Percentiles rank a stretch among this genome's conserved stretches.
Conservation (phyloP, 139 green algal species). For the Volvox reticuliferus region DNA sequence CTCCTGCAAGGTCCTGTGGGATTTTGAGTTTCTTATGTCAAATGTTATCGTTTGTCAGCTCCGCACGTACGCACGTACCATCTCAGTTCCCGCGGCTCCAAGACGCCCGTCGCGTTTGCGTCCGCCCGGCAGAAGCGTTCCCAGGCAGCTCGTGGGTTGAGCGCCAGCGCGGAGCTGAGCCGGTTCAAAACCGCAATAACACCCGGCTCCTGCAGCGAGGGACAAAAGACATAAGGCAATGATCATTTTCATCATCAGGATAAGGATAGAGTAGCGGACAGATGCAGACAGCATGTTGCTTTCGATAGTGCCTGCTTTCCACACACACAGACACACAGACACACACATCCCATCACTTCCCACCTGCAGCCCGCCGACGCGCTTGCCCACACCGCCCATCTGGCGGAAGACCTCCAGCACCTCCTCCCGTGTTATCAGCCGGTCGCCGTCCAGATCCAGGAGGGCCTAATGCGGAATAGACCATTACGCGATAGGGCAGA, state of each 20-base stretch:
- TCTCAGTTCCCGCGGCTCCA: slow-evolving; percentile 33
- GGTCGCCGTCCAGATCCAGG: slow-evolving; percentile 60
- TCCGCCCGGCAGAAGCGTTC: slow-evolving; percentile 42
- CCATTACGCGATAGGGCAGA: too few species aligned
- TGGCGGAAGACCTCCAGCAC: slow-evolving; percentile 53
- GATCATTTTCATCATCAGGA: background rate
- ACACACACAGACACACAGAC: background rate
- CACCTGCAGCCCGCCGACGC: slow-evolving; percentile 21
- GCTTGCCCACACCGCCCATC: slow-evolving; percentile 13
- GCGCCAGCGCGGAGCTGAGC: background rate
- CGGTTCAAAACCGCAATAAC: slow-evolving; percentile 39
- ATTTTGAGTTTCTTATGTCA: too few species aligned
- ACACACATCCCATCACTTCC: background rate
- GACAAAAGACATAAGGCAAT: too few species aligned
- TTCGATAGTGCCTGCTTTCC: too few species aligned
- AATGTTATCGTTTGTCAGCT: too few species aligned
- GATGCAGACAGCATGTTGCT: too few species aligned
- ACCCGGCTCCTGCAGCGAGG: background rate
- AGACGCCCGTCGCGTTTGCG: background rate
- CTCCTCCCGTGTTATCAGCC: slow-evolving; percentile 45
- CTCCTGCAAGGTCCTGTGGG: too few species aligned
- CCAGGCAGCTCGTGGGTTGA: slow-evolving; percentile 26
- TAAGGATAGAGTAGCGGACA: too few species aligned
- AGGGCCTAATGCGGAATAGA: slow-evolving; percentile 17
- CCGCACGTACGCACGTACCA: background rate